A percentile compares a stretch with the other conserved stretches of the same genome.
Evolutionary conservation across 768 basidiomycete genomes (phyloP).

Genomic region (Chalciporus chontae): DNA sequence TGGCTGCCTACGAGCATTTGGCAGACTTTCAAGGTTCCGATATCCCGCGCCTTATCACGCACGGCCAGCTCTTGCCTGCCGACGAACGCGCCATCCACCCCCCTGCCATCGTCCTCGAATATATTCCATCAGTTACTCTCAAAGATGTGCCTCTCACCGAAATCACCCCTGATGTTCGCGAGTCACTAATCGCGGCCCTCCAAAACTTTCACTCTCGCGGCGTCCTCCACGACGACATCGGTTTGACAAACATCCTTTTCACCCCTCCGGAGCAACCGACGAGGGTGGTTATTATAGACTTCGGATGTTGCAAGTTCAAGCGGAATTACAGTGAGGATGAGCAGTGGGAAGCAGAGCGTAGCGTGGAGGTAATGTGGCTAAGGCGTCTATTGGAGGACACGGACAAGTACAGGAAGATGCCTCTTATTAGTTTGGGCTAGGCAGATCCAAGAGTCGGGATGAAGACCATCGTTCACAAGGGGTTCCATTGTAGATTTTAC

Average conservation of each 20-base stretch:
- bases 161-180: neutral
- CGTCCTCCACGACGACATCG: slow-evolving; percentile 3
- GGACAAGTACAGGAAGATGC: too few species aligned
- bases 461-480: too few species aligned
- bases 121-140: neutral
- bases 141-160: neutral
- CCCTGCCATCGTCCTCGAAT: slow-evolving; percentile 3
- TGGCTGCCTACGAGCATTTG: too few species aligned
- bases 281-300: neutral
- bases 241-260: neutral
- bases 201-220: neutral
- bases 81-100: neutral
- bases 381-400: too few species aligned
- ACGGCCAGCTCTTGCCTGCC: too few species aligned
- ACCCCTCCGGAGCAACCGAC: neutral
- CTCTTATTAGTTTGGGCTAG: too few species aligned
- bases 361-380: too few species aligned
- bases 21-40: too few species aligned
- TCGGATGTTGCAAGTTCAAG: neutral
- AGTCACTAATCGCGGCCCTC: neutral
- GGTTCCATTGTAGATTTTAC: too few species aligned
- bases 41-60: too few species aligned
- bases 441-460: neutral
- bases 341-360: too few species aligned
- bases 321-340: too few species aligned